Evolutionary conservation across 768 basidiomycete species (phyloP).

Genomic region (Goffeauzyma gilvescens): DNA sequence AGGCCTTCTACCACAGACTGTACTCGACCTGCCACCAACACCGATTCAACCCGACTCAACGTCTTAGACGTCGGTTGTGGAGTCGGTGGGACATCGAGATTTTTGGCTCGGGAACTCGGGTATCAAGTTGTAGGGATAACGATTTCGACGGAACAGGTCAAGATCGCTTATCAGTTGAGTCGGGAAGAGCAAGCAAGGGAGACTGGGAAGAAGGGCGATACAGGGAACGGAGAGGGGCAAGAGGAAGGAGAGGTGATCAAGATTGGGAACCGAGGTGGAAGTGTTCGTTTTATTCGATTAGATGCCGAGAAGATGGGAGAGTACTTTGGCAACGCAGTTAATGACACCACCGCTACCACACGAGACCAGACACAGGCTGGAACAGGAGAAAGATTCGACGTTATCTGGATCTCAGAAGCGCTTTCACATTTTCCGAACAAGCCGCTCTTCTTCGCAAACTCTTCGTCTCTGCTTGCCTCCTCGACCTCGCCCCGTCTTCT

Average conservation of each 20-base stretch:
- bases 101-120: conserved; percentile 9
- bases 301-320: conserved; percentile 12
- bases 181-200: too few relatives aligned
- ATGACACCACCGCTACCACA: too few relatives aligned
- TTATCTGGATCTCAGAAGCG: conserved; percentile 16
- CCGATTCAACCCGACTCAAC: too few relatives aligned
- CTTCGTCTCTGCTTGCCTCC: conserved; percentile 4
- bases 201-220: too few relatives aligned
- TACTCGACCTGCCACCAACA: too few relatives aligned
- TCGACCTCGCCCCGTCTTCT: conserved; percentile 6
- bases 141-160: conserved; percentile 10
- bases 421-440: conserved; percentile 14
- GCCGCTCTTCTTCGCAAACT: conserved; percentile 10
- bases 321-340: too few relatives aligned
- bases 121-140: conserved; percentile 11
- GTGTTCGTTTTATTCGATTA: conserved; percentile 9
- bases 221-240: too few relatives aligned
- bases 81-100: conserved; percentile 12
- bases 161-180: conserved; percentile 12
- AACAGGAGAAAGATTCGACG: conserved; percentile 6
- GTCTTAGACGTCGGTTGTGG: conserved; percentile 13
- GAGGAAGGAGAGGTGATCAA: background rate
- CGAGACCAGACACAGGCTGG: background rate
- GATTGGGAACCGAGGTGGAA: conserved; percentile 1
- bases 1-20: too few relatives aligned